Base-by-base conservation (phyloP, 129 eudicot genomes). In the Flaveria brownii region DNA sequence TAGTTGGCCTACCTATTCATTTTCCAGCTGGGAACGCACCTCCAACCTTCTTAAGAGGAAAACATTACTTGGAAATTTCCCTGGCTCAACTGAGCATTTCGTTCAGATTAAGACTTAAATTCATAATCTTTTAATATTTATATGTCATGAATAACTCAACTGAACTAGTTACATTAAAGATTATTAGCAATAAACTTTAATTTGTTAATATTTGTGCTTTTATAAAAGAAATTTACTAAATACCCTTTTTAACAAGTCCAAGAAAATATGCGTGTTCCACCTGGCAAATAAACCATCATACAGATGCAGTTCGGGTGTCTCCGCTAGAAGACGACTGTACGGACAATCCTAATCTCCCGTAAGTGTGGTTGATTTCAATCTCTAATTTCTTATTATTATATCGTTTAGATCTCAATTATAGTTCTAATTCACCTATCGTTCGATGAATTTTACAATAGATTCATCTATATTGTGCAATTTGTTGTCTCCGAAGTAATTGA, bases 291-390 rank as follows among this genome's bases (percentile, higher is more conserved):
- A 42, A 55, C 43, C 28, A 77, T 55, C 43, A 6, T 47, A 28
- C 75, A 59, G 41, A 26, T 55, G 45, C 20, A 43, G 57, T 16
- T 65, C 6, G n/a, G 30, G 74, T 15, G 30, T 15, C 17, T 30
- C 25, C 68, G 7, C 59, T 43, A 23, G 61, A 68, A 77, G 61
- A 23, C 59, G 9, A 68, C 36, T 77, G 75, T 77, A 77, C 81
- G 69, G 75, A 77, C 62, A 17, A 26, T 54, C 57, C 41, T 10
- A 68, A 77, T 68, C 70, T 68, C 75, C 55, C 25, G 68, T 77
- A 77, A 75, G 62, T 75, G 20, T 75, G 0, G 6, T 75, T 61
- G n/a, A 60, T 74, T 63, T 62, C 33, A 28, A 47, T 45, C 43
- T 61, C 28, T 36, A 36, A 5, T 74, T 25, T 60, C 26, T 42